A percentile compares a stretch with the other conserved stretches of the same genome.
phyloP scores from a whole-genome alignment of 2,329 filamentous ascomycete genomes.

The Trichophyton schoenleinii region DNA sequence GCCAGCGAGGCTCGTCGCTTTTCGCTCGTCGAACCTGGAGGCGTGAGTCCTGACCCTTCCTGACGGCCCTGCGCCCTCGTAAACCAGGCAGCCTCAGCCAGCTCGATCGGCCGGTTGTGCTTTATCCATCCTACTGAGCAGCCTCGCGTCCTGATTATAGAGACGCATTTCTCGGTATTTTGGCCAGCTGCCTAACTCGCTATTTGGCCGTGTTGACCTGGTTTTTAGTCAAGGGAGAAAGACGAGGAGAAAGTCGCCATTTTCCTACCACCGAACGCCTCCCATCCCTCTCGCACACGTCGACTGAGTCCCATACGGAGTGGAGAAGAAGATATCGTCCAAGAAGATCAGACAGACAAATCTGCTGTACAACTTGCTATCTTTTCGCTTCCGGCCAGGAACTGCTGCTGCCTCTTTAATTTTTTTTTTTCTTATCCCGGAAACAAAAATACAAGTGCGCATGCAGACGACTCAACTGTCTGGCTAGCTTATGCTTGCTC shows the following conservation, averaged over 20 bases:
- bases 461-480: not conserved
- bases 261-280: not conserved
- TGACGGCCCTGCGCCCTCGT: not conserved
- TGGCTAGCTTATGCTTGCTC: conserved; percentile 2
- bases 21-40: not conserved
- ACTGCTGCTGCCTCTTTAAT: no score
- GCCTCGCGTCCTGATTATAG: not conserved
- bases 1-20: not conserved
- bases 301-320: not conserved
- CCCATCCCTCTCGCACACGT: not conserved
- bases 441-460: not conserved
- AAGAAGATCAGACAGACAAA: not conserved
- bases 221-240: not conserved
- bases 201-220: not conserved
- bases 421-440: not conserved
- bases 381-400: not conserved
- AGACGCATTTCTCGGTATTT: not conserved
- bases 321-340: not conserved
- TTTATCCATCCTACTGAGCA: not conserved
- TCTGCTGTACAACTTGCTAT: not conserved
- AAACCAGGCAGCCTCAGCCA: not conserved
- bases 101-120: not conserved
- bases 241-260: not conserved
- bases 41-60: conserved; percentile 1
- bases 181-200: not conserved